These are phyloP conservation scores for Phytophthora cactorum DNA, from an alignment of 352 stramenopile species.

Conservation along the genomic window DNA sequence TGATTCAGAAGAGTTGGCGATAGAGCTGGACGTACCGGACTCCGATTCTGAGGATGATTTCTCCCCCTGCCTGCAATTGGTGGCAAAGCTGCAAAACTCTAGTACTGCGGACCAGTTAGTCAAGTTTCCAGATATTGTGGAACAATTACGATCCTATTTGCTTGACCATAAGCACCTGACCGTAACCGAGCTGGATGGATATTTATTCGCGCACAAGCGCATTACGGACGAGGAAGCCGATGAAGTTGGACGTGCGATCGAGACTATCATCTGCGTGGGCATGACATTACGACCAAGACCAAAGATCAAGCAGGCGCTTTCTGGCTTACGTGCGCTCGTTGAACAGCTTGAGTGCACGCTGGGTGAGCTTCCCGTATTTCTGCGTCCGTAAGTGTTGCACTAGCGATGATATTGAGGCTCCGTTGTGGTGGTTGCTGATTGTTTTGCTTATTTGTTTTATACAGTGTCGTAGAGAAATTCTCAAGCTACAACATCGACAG, in stretches of 20 bases:
- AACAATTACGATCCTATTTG: constrained; percentile 36
- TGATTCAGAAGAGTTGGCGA: constrained; percentile 15
- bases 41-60: constrained; percentile 31
- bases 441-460: not conserved
- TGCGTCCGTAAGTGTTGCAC: constrained; percentile 31
- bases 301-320: constrained; percentile 26
- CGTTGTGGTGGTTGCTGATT: not conserved
- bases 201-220: constrained; percentile 37
- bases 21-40: constrained; percentile 36
- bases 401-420: not conserved
- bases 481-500: constrained; percentile 13
- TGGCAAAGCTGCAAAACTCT: constrained; percentile 17
- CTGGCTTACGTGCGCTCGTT: constrained; percentile 25
- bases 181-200: constrained; percentile 26
- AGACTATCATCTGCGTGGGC: constrained; percentile 25
- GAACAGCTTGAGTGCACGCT: constrained; percentile 28
- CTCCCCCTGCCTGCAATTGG: constrained; percentile 26
- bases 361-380: constrained; percentile 21
- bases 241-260: constrained; percentile 28
- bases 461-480: constrained; percentile 14
- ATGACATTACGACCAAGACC: constrained; percentile 25
- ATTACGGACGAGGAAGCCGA: constrained; percentile 23
- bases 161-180: constrained; percentile 27
- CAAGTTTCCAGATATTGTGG: constrained; percentile 31
- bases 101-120: constrained; percentile 15